Base-by-base conservation (phyloP, 1,284 basidiomycete species). In the Cerioporus squamosus region DNA sequence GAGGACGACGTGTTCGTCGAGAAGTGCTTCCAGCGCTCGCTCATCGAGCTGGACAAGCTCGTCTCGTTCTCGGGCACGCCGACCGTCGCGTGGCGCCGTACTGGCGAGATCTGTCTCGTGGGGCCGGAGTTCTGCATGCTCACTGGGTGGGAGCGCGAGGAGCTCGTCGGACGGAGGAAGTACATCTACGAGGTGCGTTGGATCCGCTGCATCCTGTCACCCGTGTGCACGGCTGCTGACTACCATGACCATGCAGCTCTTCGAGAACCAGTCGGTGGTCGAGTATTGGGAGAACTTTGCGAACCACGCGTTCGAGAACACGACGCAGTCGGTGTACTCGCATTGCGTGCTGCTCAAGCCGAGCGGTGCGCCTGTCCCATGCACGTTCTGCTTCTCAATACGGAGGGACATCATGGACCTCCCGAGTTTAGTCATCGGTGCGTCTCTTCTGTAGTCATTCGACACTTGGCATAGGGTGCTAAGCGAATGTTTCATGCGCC, bases 51-150 rank as follows among this genome's bases (percentile, higher is more conserved):
- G 57, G 95, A 98, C 74, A 98, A 98, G 75, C 83, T 98, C 62
- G 97, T 99, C 64, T 95, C 94, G 44, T 97, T 95, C 74, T 96
- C 93, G 61, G 97, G 97, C 5, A 99, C 97, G n/a, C 97, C 97
- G 2, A 99, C 97, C 0, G 95, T 97, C n/a, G 93, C 98, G 2
- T 99, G 97, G 97, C 88, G 97, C 31, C 82, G 97, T 49, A 99
- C 97, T 17, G 97, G 97, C 70, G 97, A 99, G 78, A 95, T 99
- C 39, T 96, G 94, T 70, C 87, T 97, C 44, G 97, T 97, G 44
- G 95, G 96, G 0, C 91, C 95, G 2, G 96, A 99, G 76, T 99
- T 99, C 72, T 95, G 91, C 73, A 91, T 95, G 83, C 81, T 99
- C 60, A 95, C 95, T 3, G 93, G 91, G 66, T 94, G 93, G 91